phyloP scores from a whole-genome alignment of 2,329 filamentous ascomycete genomes.

The Pochonia chlamydosporia region DNA sequence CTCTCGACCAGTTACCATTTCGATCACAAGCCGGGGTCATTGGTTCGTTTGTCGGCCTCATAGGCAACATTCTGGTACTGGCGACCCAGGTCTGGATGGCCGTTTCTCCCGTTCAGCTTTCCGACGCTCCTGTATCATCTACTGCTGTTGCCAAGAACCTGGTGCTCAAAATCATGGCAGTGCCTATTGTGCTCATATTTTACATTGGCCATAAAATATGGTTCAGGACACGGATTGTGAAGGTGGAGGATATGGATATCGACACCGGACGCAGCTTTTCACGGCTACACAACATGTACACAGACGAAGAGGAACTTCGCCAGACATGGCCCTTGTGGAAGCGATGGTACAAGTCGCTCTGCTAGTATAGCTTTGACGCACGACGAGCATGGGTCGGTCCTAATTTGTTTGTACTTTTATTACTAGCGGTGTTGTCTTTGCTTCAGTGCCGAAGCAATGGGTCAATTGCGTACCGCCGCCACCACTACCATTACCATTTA shows the following conservation, averaged over 20 bases:
- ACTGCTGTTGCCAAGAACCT: constrained; percentile 54
- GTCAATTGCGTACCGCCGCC: too few relatives aligned
- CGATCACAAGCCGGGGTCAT: constrained; percentile 68
- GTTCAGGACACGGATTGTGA: constrained; percentile 63
- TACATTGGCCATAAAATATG: constrained; percentile 73
- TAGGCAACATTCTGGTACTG: constrained; percentile 70
- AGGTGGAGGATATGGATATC: constrained; percentile 73
- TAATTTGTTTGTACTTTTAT: too few relatives aligned
- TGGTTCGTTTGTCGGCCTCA: constrained; percentile 75
- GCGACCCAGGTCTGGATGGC: constrained; percentile 85
- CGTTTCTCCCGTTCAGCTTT: constrained; percentile 66
- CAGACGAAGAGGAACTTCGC: constrained; percentile 73
- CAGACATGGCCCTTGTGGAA: constrained; percentile 72
- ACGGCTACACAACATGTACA: constrained; percentile 70
- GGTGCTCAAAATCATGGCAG: constrained; percentile 67
- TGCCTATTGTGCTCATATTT: constrained; percentile 61
- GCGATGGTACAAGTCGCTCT: constrained; percentile 66
- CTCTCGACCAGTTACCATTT: constrained; percentile 75
- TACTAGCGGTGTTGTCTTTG: too few relatives aligned
- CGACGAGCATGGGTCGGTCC: too few relatives aligned
- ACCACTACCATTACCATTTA: too few relatives aligned
- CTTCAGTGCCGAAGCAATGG: too few relatives aligned
- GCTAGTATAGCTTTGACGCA: too few relatives aligned
- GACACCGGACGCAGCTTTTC: constrained; percentile 80
- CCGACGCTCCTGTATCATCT: constrained; percentile 33